Base-by-base conservation (phyloP, 345 rosid genomes). In the Aegle marmelos region DNA sequence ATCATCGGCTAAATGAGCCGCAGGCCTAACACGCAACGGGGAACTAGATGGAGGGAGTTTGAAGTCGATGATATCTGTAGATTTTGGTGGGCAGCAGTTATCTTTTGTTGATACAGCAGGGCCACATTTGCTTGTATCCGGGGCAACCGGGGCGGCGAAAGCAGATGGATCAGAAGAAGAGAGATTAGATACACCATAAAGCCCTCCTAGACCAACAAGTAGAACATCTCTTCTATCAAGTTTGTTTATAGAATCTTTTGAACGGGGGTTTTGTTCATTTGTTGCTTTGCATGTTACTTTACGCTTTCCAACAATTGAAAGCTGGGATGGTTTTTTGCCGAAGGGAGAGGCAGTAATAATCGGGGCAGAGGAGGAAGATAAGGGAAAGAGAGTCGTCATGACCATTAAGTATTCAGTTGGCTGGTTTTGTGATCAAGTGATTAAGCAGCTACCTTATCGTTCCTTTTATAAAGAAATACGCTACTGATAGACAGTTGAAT, bases 81-180 rank as follows among this genome's bases (percentile, higher is more conserved):
- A 41, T 4, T 76, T 36, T 4, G 91, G 91, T 8, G 94, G 91
- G 85, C 91, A 91, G 67, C 93, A 91, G 65, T 88, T 84, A 14
- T 73, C 69, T 64, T 82, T 74, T 27, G 56, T 62, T 24, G 70
- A 84, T 31, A 87, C 86, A 0, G 91, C 85, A 31, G 39, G 54
- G 72, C 90, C 81, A 19, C 94, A 90, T 41, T 76, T 71, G 78
- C 80, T 70, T 1, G 83, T 0, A 60, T 87, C 90, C 0, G 91
- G 89, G 7, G 86, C 84, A 24, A 90, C 2, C 0, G 94, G 92
- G 5, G 76, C 78, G 0, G 90, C 90, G 1, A 82, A 70, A 30
- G 90, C 92, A 1, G 82, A 65, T 9, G 83, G 84, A 4, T 83
- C 81, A 7, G 37, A 45, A 7, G 37, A 45, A 16, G 57, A 67